A percentile compares a stretch with the other conserved stretches of the same genome.
These are phyloP conservation scores for Takashimella koratensis DNA, from an alignment of 1,284 basidiomycete genomes.

Conservation along the genomic window DNA sequence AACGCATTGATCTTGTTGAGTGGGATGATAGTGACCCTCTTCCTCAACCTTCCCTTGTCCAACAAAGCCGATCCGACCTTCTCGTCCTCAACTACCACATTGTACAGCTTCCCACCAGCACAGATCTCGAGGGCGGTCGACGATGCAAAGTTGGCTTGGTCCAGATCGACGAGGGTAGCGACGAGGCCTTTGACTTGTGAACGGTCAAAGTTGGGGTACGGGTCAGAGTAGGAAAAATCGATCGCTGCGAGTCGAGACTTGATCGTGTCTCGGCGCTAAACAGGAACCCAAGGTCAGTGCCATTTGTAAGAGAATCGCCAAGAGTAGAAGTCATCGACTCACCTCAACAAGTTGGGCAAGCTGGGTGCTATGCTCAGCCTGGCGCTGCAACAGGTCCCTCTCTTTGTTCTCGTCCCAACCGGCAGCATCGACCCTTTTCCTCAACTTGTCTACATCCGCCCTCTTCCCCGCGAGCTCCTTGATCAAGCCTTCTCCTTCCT, in stretches of 20 bases:
- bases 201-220: slow-evolving; percentile 77
- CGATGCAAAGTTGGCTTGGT: slow-evolving; percentile 66
- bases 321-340: slow-evolving; percentile 33
- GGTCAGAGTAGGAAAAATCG: slow-evolving; percentile 79
- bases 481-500: slow-evolving; percentile 70
- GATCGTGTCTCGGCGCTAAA: slow-evolving; percentile 67
- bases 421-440: slow-evolving; percentile 58
- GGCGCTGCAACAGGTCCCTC: slow-evolving; percentile 57
- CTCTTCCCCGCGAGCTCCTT: slow-evolving; percentile 64
- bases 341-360: slow-evolving; percentile 66
- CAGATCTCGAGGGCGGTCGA: slow-evolving; percentile 91
- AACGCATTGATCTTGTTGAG: slow-evolving; percentile 83
- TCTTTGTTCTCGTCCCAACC: slow-evolving; percentile 82
- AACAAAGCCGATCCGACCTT: slow-evolving; percentile 81
- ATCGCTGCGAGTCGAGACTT: slow-evolving; percentile 67
- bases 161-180: slow-evolving; percentile 76
- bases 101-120: slow-evolving; percentile 87
- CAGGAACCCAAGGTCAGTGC: background rate
- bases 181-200: slow-evolving; percentile 88
- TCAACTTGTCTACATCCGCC: slow-evolving; percentile 60
- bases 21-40: slow-evolving; percentile 90
- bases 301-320: background rate
- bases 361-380: slow-evolving; percentile 59
- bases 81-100: slow-evolving; percentile 91
- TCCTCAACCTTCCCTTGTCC: slow-evolving; percentile 72